Percentiles rank a stretch among this genome's conserved stretches.
Evolutionary conservation across 306 rosid species (phyloP).

Genomic region (Ormosia emarginata): DNA sequence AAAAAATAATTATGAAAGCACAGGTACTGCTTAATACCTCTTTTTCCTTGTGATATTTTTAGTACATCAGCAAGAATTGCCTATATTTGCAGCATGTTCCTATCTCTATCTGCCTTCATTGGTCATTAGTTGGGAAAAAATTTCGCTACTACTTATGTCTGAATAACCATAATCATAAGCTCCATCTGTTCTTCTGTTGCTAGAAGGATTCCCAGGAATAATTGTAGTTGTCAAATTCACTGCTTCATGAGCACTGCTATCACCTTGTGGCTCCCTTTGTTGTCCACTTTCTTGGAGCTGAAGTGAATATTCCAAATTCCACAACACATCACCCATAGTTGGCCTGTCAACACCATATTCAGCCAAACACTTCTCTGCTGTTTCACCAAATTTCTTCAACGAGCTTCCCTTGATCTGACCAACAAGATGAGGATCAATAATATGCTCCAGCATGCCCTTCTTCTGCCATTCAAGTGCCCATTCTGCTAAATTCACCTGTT

Average conservation of each 20-base stretch:
- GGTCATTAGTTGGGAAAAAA: constrained; percentile 77
- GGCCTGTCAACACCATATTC: constrained; percentile 90
- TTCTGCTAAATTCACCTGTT: constrained; percentile 84
- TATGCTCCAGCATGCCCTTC: constrained; percentile 63
- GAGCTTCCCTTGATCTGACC: constrained; percentile 70
- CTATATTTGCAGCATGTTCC: constrained; percentile 21
- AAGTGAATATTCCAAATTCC: constrained; percentile 86
- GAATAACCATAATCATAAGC: constrained; percentile 35
- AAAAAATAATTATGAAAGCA: not conserved
- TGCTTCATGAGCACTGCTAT: not conserved
- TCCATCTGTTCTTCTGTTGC: constrained; percentile 33
- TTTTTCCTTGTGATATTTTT: not conserved
- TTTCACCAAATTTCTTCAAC: constrained; percentile 71
- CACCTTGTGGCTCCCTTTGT: constrained; percentile 29
- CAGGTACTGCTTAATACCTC: constrained; percentile 15
- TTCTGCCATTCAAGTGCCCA: constrained; percentile 83
- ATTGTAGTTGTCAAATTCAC: constrained; percentile 21
- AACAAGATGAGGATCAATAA: constrained; percentile 60
- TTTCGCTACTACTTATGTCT: constrained; percentile 50
- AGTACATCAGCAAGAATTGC: not conserved
- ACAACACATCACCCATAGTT: constrained; percentile 79
- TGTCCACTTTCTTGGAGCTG: constrained; percentile 68
- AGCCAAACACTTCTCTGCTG: constrained; percentile 92
- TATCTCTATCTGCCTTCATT: constrained; percentile 67
- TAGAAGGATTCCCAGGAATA: constrained; percentile 27